phyloP scores from a whole-genome alignment of 805 yeast genomes.

The Starmerella potacharoeniae region DNA sequence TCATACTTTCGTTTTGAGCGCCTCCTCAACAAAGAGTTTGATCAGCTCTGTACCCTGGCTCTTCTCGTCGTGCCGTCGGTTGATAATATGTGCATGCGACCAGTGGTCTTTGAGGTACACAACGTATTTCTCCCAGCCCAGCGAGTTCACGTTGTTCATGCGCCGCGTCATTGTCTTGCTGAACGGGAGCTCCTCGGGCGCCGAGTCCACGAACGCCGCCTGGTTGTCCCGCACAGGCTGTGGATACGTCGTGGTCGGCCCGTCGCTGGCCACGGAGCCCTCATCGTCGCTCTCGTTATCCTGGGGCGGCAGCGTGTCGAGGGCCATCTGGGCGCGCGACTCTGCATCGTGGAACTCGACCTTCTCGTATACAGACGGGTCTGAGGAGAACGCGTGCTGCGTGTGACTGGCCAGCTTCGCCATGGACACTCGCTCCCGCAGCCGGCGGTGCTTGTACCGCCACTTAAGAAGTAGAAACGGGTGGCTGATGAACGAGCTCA shows the following conservation, averaged over 20 bases:
- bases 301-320: not conserved
- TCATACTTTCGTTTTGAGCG: not conserved
- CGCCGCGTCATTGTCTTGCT: slow-evolving; percentile 26
- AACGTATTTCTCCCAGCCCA: slow-evolving; percentile 70
- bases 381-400: not conserved
- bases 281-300: not conserved
- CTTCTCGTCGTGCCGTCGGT: slow-evolving; percentile 35
- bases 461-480: not conserved
- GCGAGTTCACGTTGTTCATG: slow-evolving; percentile 42
- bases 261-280: not conserved
- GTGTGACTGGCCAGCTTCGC: not conserved
- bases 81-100: slow-evolving; percentile 78
- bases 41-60: slow-evolving; percentile 25
- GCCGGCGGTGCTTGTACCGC: not conserved
- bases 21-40: slow-evolving; percentile 17
- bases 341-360: not conserved
- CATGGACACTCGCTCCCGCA: not conserved
- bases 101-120: slow-evolving; percentile 59
- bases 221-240: not conserved
- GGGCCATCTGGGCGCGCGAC: not conserved
- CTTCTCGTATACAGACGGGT: not conserved
- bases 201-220: slow-evolving; percentile 3
- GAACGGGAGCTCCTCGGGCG: slow-evolving; percentile 3
- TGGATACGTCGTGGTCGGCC: not conserved
- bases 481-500: not conserved